phyloP scores from a whole-genome alignment of 768 basidiomycete genomes.

The Gautieria morchelliformis region DNA sequence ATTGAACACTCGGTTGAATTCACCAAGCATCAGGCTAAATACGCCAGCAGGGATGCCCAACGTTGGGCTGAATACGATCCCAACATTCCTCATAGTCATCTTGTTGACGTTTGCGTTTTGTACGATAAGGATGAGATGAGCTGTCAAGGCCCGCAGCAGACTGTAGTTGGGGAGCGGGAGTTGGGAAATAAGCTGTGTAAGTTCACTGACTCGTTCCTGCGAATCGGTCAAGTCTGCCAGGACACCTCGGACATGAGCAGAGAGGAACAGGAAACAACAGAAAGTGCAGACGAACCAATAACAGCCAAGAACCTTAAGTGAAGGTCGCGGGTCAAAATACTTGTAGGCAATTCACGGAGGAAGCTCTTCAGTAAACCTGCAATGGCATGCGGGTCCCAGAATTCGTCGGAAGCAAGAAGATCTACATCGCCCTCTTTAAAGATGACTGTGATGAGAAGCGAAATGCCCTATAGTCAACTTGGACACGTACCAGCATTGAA shows the following conservation, averaged over 20 bases:
- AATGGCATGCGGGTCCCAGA: constrained; percentile 97
- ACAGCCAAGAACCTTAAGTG: constrained; percentile 87
- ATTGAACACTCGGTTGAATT: constrained; percentile 91
- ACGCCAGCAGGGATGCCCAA: constrained; percentile 97
- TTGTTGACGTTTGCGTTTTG: constrained; percentile 86
- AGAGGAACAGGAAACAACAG: constrained; percentile 11
- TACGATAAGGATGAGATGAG: constrained; percentile 91
- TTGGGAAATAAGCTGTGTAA: constrained; percentile 75
- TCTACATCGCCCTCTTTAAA: constrained; percentile 89
- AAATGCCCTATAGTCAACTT: not conserved
- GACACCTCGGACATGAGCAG: constrained; percentile 8
- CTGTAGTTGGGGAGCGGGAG: constrained; percentile 92
- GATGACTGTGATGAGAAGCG: not conserved
- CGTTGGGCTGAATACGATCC: constrained; percentile 97
- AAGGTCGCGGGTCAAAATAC: constrained; percentile 85
- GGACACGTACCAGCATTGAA: constrained; percentile 73
- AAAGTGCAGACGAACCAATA: constrained; percentile 57
- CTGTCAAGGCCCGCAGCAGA: constrained; percentile 84
- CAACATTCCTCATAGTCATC: constrained; percentile 98
- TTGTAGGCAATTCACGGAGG: constrained; percentile 86
- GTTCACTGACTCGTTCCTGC: constrained; percentile 79
- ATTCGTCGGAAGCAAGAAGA: constrained; percentile 78
- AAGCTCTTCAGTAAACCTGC: constrained; percentile 91
- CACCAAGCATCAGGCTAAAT: constrained; percentile 87
- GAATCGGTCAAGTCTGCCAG: constrained; percentile 75